Conservation (phyloP, 2,329 filamentous ascomycete genomes). For the Monosporascus sp. region DNA sequence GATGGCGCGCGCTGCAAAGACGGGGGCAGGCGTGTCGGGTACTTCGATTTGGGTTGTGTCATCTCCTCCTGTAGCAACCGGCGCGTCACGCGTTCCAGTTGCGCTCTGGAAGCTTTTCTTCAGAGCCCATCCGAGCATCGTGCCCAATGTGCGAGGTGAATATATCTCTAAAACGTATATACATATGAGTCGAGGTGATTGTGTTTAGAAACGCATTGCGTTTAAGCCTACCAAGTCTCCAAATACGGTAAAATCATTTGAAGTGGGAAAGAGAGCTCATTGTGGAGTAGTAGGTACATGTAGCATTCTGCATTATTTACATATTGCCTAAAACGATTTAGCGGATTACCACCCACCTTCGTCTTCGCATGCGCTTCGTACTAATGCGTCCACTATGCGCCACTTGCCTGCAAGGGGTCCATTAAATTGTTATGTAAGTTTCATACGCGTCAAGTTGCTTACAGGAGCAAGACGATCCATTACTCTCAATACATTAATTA, state of each 20-base stretch:
- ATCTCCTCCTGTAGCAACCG: slow-evolving; percentile 25
- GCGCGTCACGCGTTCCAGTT: slow-evolving; percentile 28
- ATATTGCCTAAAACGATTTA: not conserved
- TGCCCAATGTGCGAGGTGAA: slow-evolving; percentile 7
- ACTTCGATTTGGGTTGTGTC: slow-evolving; percentile 47
- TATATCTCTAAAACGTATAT: not conserved
- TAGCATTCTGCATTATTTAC: not conserved
- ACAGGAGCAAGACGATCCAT: not conserved
- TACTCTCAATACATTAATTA: not conserved
- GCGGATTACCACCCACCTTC: not conserved
- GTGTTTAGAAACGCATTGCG: not conserved
- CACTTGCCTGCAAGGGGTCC: too few relatives aligned
- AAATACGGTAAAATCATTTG: not conserved
- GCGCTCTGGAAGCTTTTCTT: slow-evolving; percentile 38
- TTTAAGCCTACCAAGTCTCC: not conserved
- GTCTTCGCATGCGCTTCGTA: too few relatives aligned
- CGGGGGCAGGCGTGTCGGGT: slow-evolving; percentile 60
- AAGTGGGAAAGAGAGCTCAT: not conserved
- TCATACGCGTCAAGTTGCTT: too few relatives aligned
- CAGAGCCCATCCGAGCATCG: slow-evolving; percentile 57
- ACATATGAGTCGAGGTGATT: not conserved
- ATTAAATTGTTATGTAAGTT: too few relatives aligned
- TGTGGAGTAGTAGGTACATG: not conserved
- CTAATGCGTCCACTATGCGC: too few relatives aligned
- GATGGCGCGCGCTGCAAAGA: slow-evolving; percentile 61